Base-by-base conservation (phyloP, 2,329 filamentous ascomycete species). In the Coniosporium tulheliwenetii region DNA sequence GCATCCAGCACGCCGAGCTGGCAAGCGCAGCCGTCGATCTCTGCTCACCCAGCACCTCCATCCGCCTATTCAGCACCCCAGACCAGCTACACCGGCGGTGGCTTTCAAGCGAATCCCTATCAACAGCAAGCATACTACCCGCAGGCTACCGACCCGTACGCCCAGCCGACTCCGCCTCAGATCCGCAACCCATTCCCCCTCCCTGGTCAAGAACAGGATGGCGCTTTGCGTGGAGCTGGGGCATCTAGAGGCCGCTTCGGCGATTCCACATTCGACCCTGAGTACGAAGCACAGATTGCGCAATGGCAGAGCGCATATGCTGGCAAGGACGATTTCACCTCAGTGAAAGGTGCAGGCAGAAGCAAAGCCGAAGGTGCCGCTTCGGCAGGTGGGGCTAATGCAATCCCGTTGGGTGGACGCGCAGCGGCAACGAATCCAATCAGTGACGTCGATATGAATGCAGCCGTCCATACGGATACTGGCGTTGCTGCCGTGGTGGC, bases 221-320 rank as follows among this genome's bases (percentile, higher is more conserved):
- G 49, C 50, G 50, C 58, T 53, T 47, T 56, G 48, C 50, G 53
- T 39, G 52, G 46, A 46, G 43, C 57, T 52, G 44, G 62, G 57
- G 47, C 67, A 70, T 47, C 75, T 69, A 54, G 73, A 37, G 55
- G 54, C 29, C 55, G 54, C 41, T 57, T 54, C 30, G 53, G 52
- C 14, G 64, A 64, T 30, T 47, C 60, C 8, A 61, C 58, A 30
- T 59, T 73, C 39, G 76, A 94, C 52, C 77, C 85, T 2, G 85
- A 94, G 50, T 81, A 85, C 66, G 85, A 91, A 43, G 85, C 85
- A 29, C 85, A 93, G 59, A 87, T 95, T 45, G 86, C 87, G 38
- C 84, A 93, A 60, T 95, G 89, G 85, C 86, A 93, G 61, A 89
- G 81, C 60, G 85, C 86, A 19, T 94, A 94, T 60, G 74, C 77